Conservation (phyloP, 305 asterid genomes). For the Ilex paraguariensis region DNA sequence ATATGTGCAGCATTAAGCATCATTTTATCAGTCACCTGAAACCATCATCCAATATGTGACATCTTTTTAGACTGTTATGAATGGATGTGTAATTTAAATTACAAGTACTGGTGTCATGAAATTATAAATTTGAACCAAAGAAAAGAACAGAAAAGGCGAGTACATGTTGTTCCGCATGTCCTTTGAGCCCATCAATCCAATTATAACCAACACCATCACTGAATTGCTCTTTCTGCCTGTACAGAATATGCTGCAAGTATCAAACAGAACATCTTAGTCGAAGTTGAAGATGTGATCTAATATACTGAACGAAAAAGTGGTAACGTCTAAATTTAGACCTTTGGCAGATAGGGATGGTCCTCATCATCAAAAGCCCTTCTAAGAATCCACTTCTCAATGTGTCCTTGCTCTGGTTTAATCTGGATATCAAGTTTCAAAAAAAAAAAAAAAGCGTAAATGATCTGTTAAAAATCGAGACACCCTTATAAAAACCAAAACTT, state of each 20-base stretch:
- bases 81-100: no score
- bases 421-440: constrained; percentile 12
- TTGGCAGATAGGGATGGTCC: constrained; percentile 86
- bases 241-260: constrained; percentile 75
- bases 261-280: constrained; percentile 15
- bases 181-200: constrained; percentile 98
- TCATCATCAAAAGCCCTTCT: constrained; percentile 94
- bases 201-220: constrained; percentile 99
- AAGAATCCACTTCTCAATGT: constrained; percentile 91
- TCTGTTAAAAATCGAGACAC: not conserved
- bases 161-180: constrained; percentile 83
- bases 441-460: not conserved
- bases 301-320: not conserved
- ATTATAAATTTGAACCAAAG: not conserved
- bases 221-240: constrained; percentile 93
- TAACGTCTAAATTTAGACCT: constrained; percentile 37
- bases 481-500: not conserved
- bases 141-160: not conserved
- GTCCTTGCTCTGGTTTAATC: constrained; percentile 78
- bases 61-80: not conserved
- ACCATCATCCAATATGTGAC: not conserved
- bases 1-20: constrained; percentile 78
- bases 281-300: constrained; percentile 2
- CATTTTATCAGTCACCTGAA: constrained; percentile 79
- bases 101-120: no score